phyloP scores from a whole-genome alignment of 1,284 basidiomycete species.

The Rhodofomes roseus region DNA sequence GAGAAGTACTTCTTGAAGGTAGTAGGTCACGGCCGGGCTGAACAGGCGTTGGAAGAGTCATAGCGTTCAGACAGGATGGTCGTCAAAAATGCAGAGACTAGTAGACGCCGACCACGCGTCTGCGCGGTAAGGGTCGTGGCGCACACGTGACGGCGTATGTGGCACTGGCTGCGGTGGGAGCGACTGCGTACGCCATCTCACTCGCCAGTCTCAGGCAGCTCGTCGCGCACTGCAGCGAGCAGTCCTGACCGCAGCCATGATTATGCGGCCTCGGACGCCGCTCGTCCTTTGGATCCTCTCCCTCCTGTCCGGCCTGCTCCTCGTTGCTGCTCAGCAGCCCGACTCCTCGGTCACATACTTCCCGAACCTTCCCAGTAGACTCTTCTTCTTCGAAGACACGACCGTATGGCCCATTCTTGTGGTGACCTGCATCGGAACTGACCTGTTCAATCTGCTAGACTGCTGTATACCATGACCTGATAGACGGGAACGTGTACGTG shows the following conservation, averaged over 20 bases:
- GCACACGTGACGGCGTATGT: slow-evolving; percentile 1
- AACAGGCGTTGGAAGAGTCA: too few species aligned
- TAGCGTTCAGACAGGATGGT: background rate
- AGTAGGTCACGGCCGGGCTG: too few species aligned
- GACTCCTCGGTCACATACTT: slow-evolving; percentile 47
- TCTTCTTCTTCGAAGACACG: slow-evolving; percentile 94
- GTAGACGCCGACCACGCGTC: background rate
- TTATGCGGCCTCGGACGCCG: background rate
- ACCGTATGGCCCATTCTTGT: slow-evolving; percentile 46
- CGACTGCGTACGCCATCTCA: background rate
- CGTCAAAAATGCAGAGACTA: background rate
- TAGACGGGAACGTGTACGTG: slow-evolving; percentile 67
- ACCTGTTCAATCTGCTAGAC: slow-evolving; percentile 40
- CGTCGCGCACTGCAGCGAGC: background rate
- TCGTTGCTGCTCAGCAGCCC: slow-evolving; percentile 36
- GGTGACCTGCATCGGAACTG: slow-evolving; percentile 1
- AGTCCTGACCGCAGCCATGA: background rate
- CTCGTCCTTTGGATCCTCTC: slow-evolving; percentile 29
- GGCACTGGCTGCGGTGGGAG: background rate
- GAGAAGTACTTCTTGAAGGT: too few species aligned
- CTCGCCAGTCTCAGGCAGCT: background rate
- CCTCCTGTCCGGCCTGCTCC: slow-evolving; percentile 22
- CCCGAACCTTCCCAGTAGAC: slow-evolving; percentile 71
- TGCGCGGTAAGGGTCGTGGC: background rate
- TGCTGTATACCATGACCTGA: slow-evolving; percentile 80